Base-by-base conservation (phyloP, 2,329 filamentous ascomycete species). In the Monilinia polystroma region DNA sequence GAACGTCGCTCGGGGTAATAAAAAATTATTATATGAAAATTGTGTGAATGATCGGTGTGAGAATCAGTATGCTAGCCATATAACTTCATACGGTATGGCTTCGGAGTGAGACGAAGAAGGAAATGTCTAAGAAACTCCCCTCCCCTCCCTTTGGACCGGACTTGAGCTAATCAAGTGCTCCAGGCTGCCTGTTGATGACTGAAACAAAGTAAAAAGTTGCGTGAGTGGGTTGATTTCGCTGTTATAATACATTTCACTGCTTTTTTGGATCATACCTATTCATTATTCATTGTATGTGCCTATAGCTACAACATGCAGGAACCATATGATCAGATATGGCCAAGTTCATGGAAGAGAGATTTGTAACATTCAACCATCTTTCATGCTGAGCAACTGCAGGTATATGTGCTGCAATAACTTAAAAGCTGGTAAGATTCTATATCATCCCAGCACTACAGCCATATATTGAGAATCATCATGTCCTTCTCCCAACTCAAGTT, bases 251-350 rank as follows among this genome's bases (percentile, higher is more conserved):
- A 4, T 35, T 35, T 35, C 32, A 8, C 32, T 5, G 5, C 32
- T 32, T 26, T 47, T 26, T 29, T n/a, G 41, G 23, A 14, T n/a
- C 6, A 14, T n/a, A 59, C 11, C 20, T 26, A 20, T 47, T 14
- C 3, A 47, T 20, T 26, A 20, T 47, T 14, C 3, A 47, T 20
- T 45, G 4, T 16, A 38, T 35, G 20, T 18, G 35, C n/a, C 43
- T 51, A 60, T 45, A 49, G 29, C 45, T 60, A 60, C 43, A 49
- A 14, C 7, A 60, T 60, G 57, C 57, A 60, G 57, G 57, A 51
- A 60, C 57, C 57, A 60, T 38, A 60, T 60, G 45, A 60, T 60
- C 57, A 60, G 29, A 60, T 38, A 60, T 26, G 45, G 12, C 57
- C 43, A 51, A 20, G 45, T 51, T 26, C 47, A 51, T 26, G 45